Evolutionary conservation across 768 basidiomycete genomes (phyloP).

Genomic region (Pisolithus marmoratus): DNA sequence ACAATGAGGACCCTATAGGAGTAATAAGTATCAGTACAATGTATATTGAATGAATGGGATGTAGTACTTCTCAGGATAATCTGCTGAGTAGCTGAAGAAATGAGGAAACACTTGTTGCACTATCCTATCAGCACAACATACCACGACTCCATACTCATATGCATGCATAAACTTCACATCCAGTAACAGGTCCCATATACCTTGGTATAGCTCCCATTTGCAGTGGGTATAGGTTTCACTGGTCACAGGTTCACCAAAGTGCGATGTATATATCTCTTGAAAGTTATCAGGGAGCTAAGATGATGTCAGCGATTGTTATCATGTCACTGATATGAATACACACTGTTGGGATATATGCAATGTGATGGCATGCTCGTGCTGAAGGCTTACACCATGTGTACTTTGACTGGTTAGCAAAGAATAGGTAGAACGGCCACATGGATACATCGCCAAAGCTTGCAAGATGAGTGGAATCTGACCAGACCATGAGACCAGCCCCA

Average conservation of each 20-base stretch:
- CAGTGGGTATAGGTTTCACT: background rate
- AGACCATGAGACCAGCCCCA: background rate
- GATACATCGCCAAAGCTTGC: slow-evolving; percentile 7
- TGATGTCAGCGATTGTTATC: background rate
- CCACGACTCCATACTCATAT: background rate
- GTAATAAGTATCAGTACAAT: background rate
- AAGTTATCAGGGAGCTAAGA: background rate
- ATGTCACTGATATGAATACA: background rate
- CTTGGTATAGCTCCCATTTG: background rate
- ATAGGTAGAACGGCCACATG: slow-evolving; percentile 13
- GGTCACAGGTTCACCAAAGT: background rate
- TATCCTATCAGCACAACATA: background rate
- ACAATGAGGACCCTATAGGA: background rate
- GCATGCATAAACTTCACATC: background rate
- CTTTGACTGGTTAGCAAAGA: slow-evolving; percentile 11
- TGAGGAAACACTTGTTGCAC: background rate
- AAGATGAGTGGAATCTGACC: slow-evolving; percentile 21
- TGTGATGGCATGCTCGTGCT: slow-evolving; percentile 4
- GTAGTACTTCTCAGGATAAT: background rate
- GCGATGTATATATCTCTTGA: background rate
- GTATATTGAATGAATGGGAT: background rate
- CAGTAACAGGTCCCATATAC: background rate
- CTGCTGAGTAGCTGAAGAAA: background rate
- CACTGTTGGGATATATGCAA: slow-evolving; percentile 8
- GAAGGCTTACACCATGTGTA: slow-evolving; percentile 7